Conservation (phyloP, 2,329 filamentous ascomycete species). For the Phialemoniopsis sp. region DNA sequence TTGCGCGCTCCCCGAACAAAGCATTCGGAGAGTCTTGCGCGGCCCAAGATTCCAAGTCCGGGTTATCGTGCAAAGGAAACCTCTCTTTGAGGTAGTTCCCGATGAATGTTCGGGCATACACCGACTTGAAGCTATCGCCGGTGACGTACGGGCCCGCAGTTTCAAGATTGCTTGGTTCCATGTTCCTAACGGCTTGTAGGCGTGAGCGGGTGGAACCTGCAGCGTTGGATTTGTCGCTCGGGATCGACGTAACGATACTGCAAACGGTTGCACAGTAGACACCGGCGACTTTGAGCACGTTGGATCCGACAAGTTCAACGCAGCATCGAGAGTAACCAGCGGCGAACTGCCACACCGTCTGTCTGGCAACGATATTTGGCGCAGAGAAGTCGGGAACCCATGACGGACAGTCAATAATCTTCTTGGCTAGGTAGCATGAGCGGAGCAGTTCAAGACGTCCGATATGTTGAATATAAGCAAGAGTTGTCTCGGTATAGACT, state of each 20-base stretch:
- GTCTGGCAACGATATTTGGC: neutral
- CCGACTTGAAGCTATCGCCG: neutral
- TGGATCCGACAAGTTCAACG: no score
- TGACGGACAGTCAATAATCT: neutral
- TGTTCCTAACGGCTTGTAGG: neutral
- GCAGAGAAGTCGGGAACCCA: neutral
- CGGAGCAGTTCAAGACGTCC: neutral
- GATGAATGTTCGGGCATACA: neutral
- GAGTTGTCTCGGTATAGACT: neutral
- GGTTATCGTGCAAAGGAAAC: neutral
- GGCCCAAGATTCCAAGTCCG: neutral
- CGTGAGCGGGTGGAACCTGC: neutral
- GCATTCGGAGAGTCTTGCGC: neutral
- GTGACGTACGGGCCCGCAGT: neutral
- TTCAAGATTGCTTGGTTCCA: neutral
- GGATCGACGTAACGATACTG: neutral
- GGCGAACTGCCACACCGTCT: neutral
- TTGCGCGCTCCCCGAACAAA: neutral
- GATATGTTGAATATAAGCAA: neutral
- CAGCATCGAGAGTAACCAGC: neutral
- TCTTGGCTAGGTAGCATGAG: neutral
- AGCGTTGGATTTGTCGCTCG: neutral
- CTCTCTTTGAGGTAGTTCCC: neutral
- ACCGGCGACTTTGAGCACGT: neutral
- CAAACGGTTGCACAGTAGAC: neutral